Percentiles rank a stretch among this genome's conserved stretches.
phyloP scores from a whole-genome alignment of 495 filamentous ascomycete genomes.

The Aspergillus saccharolyticus region DNA sequence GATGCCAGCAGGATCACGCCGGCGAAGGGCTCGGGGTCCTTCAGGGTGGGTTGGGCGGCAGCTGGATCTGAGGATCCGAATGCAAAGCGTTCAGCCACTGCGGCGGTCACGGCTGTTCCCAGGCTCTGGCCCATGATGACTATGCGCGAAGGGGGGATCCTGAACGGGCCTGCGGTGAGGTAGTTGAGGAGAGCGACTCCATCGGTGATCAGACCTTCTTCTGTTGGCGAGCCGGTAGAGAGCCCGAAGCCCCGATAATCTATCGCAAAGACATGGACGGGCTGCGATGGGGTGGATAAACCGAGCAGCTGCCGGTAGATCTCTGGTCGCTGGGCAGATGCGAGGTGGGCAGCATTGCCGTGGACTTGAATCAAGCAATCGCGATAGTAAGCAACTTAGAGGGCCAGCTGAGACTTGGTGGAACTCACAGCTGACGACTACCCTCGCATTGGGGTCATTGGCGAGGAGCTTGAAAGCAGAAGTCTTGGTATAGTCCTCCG shows the following conservation, averaged over 20 bases:
- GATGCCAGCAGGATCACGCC: constrained; percentile 73
- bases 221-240: constrained; percentile 73
- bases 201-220: constrained; percentile 77
- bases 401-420: not conserved
- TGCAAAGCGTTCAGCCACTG: constrained; percentile 62
- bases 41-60: constrained; percentile 33
- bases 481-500: constrained; percentile 39
- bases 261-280: constrained; percentile 64
- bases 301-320: constrained; percentile 37
- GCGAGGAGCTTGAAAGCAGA: constrained; percentile 49
- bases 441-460: constrained; percentile 49
- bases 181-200: constrained; percentile 65
- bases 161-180: constrained; percentile 34
- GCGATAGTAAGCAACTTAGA: too few relatives aligned
- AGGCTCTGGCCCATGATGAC: constrained; percentile 84
- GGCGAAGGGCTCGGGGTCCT: constrained; percentile 51
- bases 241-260: constrained; percentile 90
- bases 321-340: constrained; percentile 39
- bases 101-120: constrained; percentile 77
- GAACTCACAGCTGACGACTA: constrained; percentile 54
- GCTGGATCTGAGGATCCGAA: constrained; percentile 38
- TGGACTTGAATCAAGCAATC: constrained; percentile 36
- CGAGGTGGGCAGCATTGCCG: constrained; percentile 46
- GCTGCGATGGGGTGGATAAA: constrained; percentile 43
- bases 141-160: constrained; percentile 64